These are phyloP conservation scores for Euphrasia arctica DNA, from an alignment of 305 asterid species.

Conservation along the genomic window DNA sequence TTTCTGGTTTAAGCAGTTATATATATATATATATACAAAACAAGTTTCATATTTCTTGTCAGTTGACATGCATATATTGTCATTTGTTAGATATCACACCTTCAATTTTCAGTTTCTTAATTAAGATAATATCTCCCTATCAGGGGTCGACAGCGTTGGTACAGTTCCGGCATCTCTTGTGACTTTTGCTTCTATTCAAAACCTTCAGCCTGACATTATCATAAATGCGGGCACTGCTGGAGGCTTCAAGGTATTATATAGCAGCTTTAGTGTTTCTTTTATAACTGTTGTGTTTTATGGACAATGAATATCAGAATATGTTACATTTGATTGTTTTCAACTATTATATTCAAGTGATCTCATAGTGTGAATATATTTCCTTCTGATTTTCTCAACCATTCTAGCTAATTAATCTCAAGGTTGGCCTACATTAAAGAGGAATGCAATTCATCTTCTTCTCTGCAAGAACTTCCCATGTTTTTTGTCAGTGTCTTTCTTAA, in stretches of 20 bases:
- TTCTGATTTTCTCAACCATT: neutral
- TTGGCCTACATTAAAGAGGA: neutral
- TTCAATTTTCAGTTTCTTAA: conserved; percentile 22
- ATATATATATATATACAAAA: neutral
- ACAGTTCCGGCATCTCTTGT: conserved; percentile 83
- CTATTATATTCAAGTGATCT: neutral
- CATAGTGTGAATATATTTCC: too few relatives aligned
- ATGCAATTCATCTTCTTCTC: neutral
- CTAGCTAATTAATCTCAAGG: neutral
- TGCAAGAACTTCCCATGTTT: neutral
- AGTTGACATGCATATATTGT: neutral
- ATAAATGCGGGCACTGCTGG: conserved; percentile 99
- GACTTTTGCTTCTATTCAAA: conserved; percentile 84
- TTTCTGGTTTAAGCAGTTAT: neutral
- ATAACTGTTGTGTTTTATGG: conserved; percentile 10
- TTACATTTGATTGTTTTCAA: neutral
- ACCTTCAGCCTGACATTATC: conserved; percentile 81
- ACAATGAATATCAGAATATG: too few relatives aligned
- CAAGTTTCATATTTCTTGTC: neutral
- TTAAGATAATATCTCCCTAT: conserved; percentile 21
- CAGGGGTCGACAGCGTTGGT: conserved; percentile 94
- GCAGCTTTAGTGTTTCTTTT: neutral
- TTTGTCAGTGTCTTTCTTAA: neutral
- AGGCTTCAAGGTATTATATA: conserved; percentile 74
- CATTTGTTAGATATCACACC: neutral